Base-by-base conservation (phyloP, 305 asterid species). In the Solanum aculeatissimum region DNA sequence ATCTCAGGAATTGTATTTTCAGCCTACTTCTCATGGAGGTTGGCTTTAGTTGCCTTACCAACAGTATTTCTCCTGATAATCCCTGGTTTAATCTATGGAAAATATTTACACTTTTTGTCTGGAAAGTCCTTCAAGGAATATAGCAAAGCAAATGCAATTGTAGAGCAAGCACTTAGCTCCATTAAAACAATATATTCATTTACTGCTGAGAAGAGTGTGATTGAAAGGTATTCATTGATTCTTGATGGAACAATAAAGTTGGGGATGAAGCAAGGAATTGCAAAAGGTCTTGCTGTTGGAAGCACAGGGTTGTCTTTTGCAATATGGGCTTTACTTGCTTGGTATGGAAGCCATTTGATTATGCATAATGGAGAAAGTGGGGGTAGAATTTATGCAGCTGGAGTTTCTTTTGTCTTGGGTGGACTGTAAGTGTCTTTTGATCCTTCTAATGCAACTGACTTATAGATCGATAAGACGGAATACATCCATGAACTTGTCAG, bases 281-380 rank as follows among this genome's bases (percentile, higher is more conserved):
- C 96, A 0, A 95, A 95, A 86, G 98, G 98, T 18, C 90, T 94
- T 40, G 97, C 98, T 7, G 86, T 95, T 13, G 98, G 98, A 19
- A 94, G 98, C 65, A 89, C 93, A 0, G 98, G 98, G 4, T 79
- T 95, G 70, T 83, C 95, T 1, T 95, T 95, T 35, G 97, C 98
- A 0, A 95, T 95, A 54, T 95, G 98, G 98, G 98, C 95, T 19
- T 90, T 95, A 85, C 92, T 95, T 60, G 95, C 98, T 79, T 95
- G 98, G 98, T 95, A 95, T 74, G 98, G 98, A 25, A 95, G 97
- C 54, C 95, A 78, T 77, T 88, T 95, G 54, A 72, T 95, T 23
- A 94, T 95, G 93, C 89, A 94, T 86, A 93, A 87, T 79, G 98
- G 98, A 35, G 97, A 95, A 68, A 95, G 90, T 75, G 98, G 98